phyloP scores from a whole-genome alignment of 768 basidiomycete species.

The Leccinum rimulosum region DNA sequence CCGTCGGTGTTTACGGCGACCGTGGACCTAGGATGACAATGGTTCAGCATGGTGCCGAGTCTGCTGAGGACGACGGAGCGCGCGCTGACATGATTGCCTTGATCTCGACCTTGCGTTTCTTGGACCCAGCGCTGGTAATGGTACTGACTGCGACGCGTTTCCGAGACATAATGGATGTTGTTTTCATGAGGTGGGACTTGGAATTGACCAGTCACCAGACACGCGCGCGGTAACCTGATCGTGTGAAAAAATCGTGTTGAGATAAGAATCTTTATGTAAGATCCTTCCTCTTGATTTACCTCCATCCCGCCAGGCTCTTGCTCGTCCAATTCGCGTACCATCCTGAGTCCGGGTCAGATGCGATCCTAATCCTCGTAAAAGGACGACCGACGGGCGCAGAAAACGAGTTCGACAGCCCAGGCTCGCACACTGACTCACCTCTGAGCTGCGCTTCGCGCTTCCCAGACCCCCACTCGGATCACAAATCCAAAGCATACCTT shows the following conservation, averaged over 20 bases:
- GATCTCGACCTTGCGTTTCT: constrained; percentile 26
- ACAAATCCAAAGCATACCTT: too few species aligned
- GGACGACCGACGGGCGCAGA: background rate
- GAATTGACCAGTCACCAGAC: too few species aligned
- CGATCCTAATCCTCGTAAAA: background rate
- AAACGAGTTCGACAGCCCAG: too few species aligned
- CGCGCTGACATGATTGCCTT: background rate
- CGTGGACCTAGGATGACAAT: constrained; percentile 15
- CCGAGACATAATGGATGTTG: background rate
- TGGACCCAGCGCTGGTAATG: background rate
- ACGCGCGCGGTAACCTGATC: background rate
- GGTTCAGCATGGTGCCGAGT: background rate
- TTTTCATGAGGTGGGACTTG: background rate
- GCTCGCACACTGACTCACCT: too few species aligned
- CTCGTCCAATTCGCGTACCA: too few species aligned
- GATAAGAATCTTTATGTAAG: too few species aligned
- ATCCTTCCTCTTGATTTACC: too few species aligned
- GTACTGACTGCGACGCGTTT: constrained; percentile 15
- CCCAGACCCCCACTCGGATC: too few species aligned
- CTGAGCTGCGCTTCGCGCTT: too few species aligned
- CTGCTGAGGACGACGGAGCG: background rate
- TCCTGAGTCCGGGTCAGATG: background rate
- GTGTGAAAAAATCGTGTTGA: background rate
- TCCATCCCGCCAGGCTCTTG: too few species aligned
- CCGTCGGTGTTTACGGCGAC: constrained; percentile 2